phyloP scores from a whole-genome alignment of 495 filamentous ascomycete species.

The Bryoglossum gracile region DNA sequence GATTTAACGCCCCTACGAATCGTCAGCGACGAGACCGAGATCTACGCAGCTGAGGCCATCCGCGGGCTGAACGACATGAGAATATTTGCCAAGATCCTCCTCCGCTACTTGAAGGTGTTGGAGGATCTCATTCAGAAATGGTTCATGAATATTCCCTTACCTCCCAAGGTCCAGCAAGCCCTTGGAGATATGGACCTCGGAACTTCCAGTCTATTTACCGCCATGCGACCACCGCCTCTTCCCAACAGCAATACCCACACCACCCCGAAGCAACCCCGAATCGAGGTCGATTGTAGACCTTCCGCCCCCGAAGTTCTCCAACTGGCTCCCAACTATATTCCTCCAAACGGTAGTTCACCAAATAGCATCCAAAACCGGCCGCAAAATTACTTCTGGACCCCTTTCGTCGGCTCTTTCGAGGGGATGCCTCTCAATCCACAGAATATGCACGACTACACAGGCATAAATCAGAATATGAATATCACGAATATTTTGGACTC shows the following conservation, averaged over 20 bases:
- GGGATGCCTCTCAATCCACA: slow-evolving; percentile 15
- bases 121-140: neutral
- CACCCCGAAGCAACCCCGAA: too few species aligned
- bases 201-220: too few species aligned
- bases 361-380: neutral
- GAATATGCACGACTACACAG: too few species aligned
- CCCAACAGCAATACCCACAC: too few species aligned
- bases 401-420: slow-evolving; percentile 16
- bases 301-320: slow-evolving; percentile 7
- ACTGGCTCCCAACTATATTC: neutral
- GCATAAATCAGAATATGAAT: slow-evolving; percentile 18
- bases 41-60: slow-evolving; percentile 10
- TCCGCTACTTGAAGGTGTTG: neutral
- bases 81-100: neutral
- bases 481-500: slow-evolving; percentile 10
- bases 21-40: slow-evolving; percentile 5
- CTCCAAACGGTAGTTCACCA: neutral
- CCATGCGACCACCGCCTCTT: too few species aligned
- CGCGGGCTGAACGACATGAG: slow-evolving; percentile 21
- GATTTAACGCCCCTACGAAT: slow-evolving; percentile 9
- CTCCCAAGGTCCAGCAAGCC: too few species aligned
- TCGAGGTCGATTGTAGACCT: neutral
- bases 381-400: slow-evolving; percentile 21
- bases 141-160: too few species aligned
- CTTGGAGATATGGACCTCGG: too few species aligned